Percentiles rank a stretch among this genome's conserved stretches.
These are phyloP conservation scores for Suillus fuscotomentosus DNA, from an alignment of 768 basidiomycete genomes.

Conservation along the genomic window DNA sequence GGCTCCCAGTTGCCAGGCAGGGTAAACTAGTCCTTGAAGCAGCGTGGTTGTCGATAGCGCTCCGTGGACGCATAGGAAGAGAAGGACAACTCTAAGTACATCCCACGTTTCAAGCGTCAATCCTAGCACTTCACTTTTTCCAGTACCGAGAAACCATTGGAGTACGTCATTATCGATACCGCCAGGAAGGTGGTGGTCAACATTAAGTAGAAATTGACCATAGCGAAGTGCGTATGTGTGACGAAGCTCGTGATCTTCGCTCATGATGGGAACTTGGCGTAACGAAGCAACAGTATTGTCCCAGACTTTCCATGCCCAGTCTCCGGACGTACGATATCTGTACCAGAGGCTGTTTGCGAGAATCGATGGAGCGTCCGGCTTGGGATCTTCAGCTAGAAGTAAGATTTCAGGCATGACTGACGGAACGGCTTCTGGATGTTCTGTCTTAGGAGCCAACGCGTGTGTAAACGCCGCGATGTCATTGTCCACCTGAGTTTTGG, in stretches of 20 bases:
- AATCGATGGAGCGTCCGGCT: conserved; percentile 59
- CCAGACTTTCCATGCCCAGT: conserved; percentile 86
- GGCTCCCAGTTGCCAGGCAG: conserved; percentile 67
- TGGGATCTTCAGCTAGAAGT: conserved; percentile 56
- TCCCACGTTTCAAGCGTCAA: conserved; percentile 67
- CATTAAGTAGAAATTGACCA: conserved; percentile 65
- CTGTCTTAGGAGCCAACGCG: conserved; percentile 40
- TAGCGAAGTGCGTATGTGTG: conserved; percentile 62
- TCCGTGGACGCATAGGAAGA: conserved; percentile 64
- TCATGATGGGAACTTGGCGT: conserved; percentile 63
- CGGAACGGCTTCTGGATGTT: conserved; percentile 34
- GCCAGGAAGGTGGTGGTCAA: conserved; percentile 74
- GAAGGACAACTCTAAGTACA: conserved; percentile 56
- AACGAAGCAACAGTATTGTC: conserved; percentile 77
- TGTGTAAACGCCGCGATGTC: conserved; percentile 63
- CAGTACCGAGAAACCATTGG: conserved; percentile 69
- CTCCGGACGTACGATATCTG: conserved; percentile 67
- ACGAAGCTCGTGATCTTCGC: conserved; percentile 43
- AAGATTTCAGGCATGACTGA: conserved; percentile 59
- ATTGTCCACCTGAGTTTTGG: conserved; percentile 57
- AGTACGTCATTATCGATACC: conserved; percentile 72
- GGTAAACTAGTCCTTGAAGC: conserved; percentile 73
- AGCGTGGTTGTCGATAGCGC: conserved; percentile 73
- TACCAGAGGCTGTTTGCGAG: conserved; percentile 82
- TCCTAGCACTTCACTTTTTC: conserved; percentile 59